phyloP scores from a whole-genome alignment of 2,329 filamentous ascomycete species.

The Clarireedia hainanense region DNA sequence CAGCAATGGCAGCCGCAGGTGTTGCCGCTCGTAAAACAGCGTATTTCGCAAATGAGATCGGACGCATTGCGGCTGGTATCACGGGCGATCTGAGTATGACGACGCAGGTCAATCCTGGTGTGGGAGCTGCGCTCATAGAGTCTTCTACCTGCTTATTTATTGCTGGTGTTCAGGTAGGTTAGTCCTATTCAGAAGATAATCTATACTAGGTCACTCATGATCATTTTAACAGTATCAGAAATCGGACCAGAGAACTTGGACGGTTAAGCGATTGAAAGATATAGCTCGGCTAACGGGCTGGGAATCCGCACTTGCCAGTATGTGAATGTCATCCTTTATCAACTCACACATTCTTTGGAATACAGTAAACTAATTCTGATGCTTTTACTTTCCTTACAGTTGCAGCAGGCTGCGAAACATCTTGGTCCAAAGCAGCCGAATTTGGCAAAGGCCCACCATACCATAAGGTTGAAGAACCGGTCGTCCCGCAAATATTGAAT shows the following conservation, averaged over 20 bases:
- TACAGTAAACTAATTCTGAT: not conserved
- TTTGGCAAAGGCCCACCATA: conserved; percentile 73
- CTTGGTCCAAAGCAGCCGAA: conserved; percentile 70
- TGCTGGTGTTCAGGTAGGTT: conserved; percentile 61
- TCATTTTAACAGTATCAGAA: conserved; percentile 54
- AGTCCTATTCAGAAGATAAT: not conserved
- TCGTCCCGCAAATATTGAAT: conserved; percentile 37
- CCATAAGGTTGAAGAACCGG: conserved; percentile 33
- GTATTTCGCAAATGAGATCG: conserved; percentile 64
- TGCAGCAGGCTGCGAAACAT: conserved; percentile 73
- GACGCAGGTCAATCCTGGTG: conserved; percentile 61
- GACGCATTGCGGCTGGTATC: conserved; percentile 70
- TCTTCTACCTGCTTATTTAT: conserved; percentile 79
- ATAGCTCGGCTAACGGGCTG: conserved; percentile 78
- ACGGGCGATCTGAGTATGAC: conserved; percentile 37
- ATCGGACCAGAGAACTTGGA: conserved; percentile 66
- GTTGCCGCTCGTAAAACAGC: conserved; percentile 67
- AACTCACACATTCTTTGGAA: not conserved
- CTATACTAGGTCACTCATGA: not conserved
- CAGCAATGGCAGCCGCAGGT: conserved; percentile 75
- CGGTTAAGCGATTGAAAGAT: conserved; percentile 64
- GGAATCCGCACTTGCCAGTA: conserved; percentile 67
- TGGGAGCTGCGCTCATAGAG: conserved; percentile 78
- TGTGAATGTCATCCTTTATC: not conserved
- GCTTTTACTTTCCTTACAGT: conserved; percentile 31